Evolutionary conservation across 306 rosid genomes (phyloP), one percentile per base, ranked within the genome.

Genomic region (Cicer chorassanicum): DNA sequence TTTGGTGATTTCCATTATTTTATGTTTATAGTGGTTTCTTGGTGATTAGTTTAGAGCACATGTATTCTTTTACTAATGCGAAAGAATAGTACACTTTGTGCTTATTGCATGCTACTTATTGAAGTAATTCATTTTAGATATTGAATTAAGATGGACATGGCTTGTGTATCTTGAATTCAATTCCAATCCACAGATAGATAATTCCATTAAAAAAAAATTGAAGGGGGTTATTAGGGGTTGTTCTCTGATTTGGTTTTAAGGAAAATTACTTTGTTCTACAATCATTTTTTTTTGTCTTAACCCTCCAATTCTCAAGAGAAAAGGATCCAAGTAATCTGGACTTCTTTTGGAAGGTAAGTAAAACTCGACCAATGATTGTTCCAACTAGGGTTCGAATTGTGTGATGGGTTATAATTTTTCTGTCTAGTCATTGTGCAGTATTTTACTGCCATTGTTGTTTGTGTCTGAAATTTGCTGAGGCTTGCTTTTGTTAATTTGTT

Each of bases 391-490:
- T 29, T 29, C 36, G 5, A 29, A 29, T 3, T 78, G 50, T 34
- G 65, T 51, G 59, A 21, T 83, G 49, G 38, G 51, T 65, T 57
- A 13, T 45, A 49, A 60, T 76, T 56, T 68, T 45, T 59, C 7
- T 66, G 40, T 48, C 16, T 38, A 43, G 65, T 59, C 1, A 6
- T 19, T 21, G 51, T 55, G 50, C 19, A 63, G 29, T 54, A 56
- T 60, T 62, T 75, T 75, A 50, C 63, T 81, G 48, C 21, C 43
- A 1, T 54, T 56, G 63, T 9, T 56, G 5, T 29, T 29, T 16
- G 5, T 15, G 59, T 51, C 29, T 59, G 56, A 44, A 46, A 38
- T 46, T 61, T 60, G 56, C 1, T 40, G 39, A 53, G 63, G 16
- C 6, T 48, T 34, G 40, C n/a, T 7, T 68, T 48, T 44, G 72